phyloP scores from a whole-genome alignment of 2,329 filamentous ascomycete species.

The Penicillium verrucosum region DNA sequence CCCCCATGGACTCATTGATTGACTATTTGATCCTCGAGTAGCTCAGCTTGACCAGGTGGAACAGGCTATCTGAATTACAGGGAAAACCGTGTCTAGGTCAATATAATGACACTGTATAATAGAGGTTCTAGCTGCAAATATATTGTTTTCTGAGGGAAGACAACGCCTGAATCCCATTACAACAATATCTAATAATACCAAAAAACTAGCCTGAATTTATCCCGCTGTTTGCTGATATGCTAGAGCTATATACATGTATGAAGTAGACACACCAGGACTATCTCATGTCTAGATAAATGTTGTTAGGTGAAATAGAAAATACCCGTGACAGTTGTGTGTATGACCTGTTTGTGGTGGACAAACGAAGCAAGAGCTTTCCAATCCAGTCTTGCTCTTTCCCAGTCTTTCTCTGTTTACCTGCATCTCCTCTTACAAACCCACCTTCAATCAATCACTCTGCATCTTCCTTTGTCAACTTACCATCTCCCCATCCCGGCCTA shows the following conservation, averaged over 20 bases:
- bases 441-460: not conserved
- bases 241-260: too few species aligned
- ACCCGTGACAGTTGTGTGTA: too few species aligned
- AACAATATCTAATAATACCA: not conserved
- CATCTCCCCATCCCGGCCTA: not conserved
- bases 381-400: not conserved
- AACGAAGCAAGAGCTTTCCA: not conserved
- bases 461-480: not conserved
- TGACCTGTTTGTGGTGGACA: too few species aligned
- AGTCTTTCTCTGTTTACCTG: not conserved
- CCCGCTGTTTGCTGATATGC: not conserved
- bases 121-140: too few species aligned
- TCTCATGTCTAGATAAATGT: too few species aligned
- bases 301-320: not conserved
- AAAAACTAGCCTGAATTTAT: not conserved
- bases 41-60: not conserved
- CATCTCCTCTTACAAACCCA: too few species aligned
- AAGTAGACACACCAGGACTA: not conserved
- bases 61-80: not conserved
- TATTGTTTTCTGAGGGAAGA: not conserved
- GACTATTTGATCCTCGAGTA: not conserved
- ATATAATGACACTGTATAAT: not conserved
- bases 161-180: not conserved
- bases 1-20: not conserved
- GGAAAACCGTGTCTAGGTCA: not conserved